Evolutionary conservation across 371 early-diverging fungal species (phyloP).

Genomic region (Smittium culicis): DNA sequence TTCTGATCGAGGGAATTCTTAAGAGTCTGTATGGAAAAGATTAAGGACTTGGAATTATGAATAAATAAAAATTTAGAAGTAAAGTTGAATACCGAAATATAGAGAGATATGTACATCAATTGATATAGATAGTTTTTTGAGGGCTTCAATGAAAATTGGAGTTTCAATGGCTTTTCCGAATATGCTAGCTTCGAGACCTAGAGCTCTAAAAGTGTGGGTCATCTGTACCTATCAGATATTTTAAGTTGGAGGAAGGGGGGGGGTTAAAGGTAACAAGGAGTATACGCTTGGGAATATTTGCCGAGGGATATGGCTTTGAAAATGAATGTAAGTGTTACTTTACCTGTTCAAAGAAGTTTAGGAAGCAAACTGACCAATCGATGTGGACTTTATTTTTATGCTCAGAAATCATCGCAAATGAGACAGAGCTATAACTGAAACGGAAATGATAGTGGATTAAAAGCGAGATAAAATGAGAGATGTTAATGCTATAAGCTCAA

Average conservation of each 20-base stretch:
- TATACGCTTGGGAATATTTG: not conserved
- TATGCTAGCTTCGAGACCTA: not conserved
- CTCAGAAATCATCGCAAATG: not conserved
- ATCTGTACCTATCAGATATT: not conserved
- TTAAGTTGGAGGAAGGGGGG: no score
- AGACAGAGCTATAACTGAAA: no score
- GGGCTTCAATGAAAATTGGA: not conserved
- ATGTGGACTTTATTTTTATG: not conserved
- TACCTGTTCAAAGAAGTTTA: not conserved
- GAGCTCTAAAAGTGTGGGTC: not conserved
- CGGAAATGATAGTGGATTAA: not conserved
- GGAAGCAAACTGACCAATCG: not conserved
- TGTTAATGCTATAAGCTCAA: not conserved
- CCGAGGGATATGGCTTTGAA: not conserved
- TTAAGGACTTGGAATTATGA: no score
- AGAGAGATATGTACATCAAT: no score
- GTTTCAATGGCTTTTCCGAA: not conserved
- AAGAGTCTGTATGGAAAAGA: no score
- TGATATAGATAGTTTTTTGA: not conserved
- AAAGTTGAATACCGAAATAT: no score
- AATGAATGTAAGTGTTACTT: not conserved
- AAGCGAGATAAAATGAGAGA: not conserved
- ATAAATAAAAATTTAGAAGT: no score
- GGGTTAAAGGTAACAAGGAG: not conserved
- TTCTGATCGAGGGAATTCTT: no score